Evolutionary conservation across 345 rosid species (phyloP).

Genomic region (Eucalyptus urophylla): DNA sequence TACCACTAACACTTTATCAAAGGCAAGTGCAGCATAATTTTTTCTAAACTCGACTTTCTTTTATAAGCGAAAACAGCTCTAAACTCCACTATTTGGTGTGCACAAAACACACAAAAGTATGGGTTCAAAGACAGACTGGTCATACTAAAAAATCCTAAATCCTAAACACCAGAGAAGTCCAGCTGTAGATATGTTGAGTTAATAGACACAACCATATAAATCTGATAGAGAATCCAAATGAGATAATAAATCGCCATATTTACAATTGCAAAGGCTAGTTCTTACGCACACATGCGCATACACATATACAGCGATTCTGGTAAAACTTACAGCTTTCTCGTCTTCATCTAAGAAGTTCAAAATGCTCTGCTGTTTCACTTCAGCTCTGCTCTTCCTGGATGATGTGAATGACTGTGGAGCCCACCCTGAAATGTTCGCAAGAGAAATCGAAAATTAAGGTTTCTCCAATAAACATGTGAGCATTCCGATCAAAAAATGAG

Average conservation of each 20-base stretch:
- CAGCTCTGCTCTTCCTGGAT: conserved; percentile 86
- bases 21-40: background rate
- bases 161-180: background rate
- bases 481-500: background rate
- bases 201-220: background rate
- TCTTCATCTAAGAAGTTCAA: conserved; percentile 85
- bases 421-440: conserved; percentile 55
- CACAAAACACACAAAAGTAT: background rate
- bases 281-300: background rate
- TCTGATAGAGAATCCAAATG: background rate
- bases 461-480: background rate
- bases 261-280: background rate
- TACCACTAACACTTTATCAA: background rate
- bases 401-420: conserved; percentile 87
- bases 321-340: conserved; percentile 62
- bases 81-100: background rate
- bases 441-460: background rate
- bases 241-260: background rate
- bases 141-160: background rate
- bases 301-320: background rate
- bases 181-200: background rate
- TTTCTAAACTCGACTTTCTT: background rate
- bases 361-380: conserved; percentile 74
- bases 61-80: background rate
- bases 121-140: background rate